A percentile compares a stretch with the other conserved stretches of the same genome.
Conservation (phyloP, 2,329 filamentous ascomycete species). For the Thielaviopsis cerberus region DNA sequence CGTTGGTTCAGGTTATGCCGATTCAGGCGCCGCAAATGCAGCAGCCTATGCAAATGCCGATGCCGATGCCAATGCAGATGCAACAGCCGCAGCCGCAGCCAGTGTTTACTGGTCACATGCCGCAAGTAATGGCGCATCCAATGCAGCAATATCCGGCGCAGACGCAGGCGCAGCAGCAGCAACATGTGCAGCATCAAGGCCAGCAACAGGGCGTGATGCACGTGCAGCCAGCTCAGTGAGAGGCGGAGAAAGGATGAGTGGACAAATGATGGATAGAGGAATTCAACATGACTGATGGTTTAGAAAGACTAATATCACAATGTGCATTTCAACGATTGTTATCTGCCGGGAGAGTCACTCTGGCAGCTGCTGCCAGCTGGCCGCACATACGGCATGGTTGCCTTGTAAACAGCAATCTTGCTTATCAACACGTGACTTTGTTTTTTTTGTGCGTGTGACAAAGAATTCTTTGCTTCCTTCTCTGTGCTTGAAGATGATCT, state of each 20-base stretch:
- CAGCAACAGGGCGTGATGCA: not conserved
- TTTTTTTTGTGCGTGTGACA: not conserved
- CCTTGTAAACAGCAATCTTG: not conserved
- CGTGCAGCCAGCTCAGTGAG: not conserved
- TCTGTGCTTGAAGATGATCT: not conserved
- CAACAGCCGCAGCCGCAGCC: not conserved
- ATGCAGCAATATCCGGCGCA: not conserved
- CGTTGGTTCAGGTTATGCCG: conserved; percentile 12
- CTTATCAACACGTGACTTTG: conserved; percentile 10
- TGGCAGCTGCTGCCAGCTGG: not conserved
- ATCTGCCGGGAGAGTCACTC: too few species aligned
- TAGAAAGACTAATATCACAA: too few species aligned
- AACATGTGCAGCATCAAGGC: not conserved
- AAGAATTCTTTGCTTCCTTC: not conserved
- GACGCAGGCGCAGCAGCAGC: not conserved
- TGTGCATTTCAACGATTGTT: too few species aligned
- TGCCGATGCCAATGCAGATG: not conserved
- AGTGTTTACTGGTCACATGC: not conserved
- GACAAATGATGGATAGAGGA: too few species aligned
- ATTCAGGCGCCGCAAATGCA: not conserved
- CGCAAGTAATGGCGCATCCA: not conserved
- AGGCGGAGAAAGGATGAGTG: too few species aligned
- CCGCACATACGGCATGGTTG: not conserved
- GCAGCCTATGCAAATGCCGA: conserved; percentile 2
- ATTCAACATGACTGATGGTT: too few species aligned